Evolutionary conservation across 1,284 basidiomycete species (phyloP), one percentile per base, ranked within the genome.

Genomic region (Ganoderma boninense): DNA sequence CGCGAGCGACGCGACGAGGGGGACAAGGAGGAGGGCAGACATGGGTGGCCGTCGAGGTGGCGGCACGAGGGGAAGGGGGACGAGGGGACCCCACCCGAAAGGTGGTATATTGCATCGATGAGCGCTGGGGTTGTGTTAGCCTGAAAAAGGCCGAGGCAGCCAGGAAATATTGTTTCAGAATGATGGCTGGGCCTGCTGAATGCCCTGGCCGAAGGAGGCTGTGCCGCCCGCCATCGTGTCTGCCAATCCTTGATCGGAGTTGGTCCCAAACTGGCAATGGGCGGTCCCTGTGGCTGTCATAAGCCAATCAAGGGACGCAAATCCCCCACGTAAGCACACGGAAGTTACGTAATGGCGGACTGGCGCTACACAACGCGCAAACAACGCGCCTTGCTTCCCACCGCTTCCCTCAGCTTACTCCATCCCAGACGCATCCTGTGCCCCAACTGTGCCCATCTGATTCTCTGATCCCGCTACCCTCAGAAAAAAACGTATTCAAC

Each of bases 351-450:
- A 63, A 65, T 62, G 38, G 18, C 23, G 14, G 10, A 44, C 42
- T 42, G 65, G 14, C 20, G 43, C 61, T 65, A 68, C 69, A 70
- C 69, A 70, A 73, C 69, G 67, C 65, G 69, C 67, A 57, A 70
- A 73, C 67, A 70, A 70, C 69, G 67, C 46, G 38, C 38, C 38
- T 57, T 57, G 10, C 14, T 20, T 57, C 29, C 54, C 16, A 4
- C 54, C 54, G 16, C 54, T 18, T 32, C 16, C 29, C 4, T 40
- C 29, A 20, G 54, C 32, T 46, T 38, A 35, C 67, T 57, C 49
- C 64, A 32, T 42, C 43, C 10, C 52, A 20, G 26, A 16, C 57
- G 60, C 65, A 57, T 18, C 63, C 63, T 60, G 54, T 61, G 43
- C 60, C 20, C 26, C 26, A 29, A 29, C 26, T 29, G 26, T 29